Evolutionary conservation across 768 basidiomycete genomes (phyloP), one percentile per base, ranked within the genome.

Genomic region (Cystofilobasidium ferigula): DNA sequence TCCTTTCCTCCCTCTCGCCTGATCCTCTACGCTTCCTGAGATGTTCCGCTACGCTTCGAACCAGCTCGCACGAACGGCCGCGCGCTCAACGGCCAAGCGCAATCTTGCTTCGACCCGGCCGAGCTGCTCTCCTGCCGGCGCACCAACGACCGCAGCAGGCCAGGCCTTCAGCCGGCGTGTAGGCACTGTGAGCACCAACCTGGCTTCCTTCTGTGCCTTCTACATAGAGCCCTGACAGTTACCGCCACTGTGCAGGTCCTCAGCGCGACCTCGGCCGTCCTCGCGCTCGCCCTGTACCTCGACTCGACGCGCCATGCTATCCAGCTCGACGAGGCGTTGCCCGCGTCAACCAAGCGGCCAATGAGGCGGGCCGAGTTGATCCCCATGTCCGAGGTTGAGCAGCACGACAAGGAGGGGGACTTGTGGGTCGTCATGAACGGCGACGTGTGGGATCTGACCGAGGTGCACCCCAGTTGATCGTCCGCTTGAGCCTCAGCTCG

Each of bases 341-440:
- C 57, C 35, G 34, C 5, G 20, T 38, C 57, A 14, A 40, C 57
- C 36, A 38, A 59, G 40, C 57, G 40, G 24, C 48, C 48, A 38
- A 59, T 59, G 57, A 38, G 57, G 26, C 35, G 57, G 8, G 8
- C 35, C 32, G 57, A 59, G 4, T 56, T 75, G 54, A 76, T 76
- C 68, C 70, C 75, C 1, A 73, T 71, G 67, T 58, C 59, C 16
- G 75, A 76, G 62, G 73, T 76, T 1, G 72, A 73, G 60, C 71
- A 73, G 63, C 75, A 76, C 45, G 71, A 72, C 48, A 69, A 68
- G 6, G 72, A 74, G 26, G 65, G 40, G 4, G 72, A 73, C 56
- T 70, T 72, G 28, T 76, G 75, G 75, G 73, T 76, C 0, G 70
- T 76, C 9, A 72, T 75, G 53, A 70, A 72, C 40, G 74, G 74